A percentile compares a stretch with the other conserved stretches of the same genome.
These are phyloP conservation scores for Melanopsichium pennsylvanicum DNA, from an alignment of 1,284 basidiomycete genomes.

Conservation along the genomic window DNA sequence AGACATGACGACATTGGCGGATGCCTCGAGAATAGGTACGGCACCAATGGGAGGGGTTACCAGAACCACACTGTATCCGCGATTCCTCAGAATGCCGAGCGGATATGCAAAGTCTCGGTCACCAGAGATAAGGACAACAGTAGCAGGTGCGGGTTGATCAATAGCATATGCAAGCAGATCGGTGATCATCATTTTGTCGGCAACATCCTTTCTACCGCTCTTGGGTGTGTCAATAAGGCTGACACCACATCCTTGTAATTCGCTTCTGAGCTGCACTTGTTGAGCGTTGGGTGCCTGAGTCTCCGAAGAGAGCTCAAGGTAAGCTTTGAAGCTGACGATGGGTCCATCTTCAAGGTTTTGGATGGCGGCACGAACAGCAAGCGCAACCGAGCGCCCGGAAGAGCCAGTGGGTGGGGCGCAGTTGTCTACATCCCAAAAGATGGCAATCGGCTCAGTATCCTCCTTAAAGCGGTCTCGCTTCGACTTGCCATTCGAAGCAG, in stretches of 20 bases:
- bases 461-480: slow-evolving; percentile 33
- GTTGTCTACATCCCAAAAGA: slow-evolving; percentile 62
- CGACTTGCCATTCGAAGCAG: slow-evolving; percentile 8
- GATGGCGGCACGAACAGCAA: slow-evolving; percentile 45
- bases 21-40: slow-evolving; percentile 55
- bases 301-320: slow-evolving; percentile 54
- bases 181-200: slow-evolving; percentile 62
- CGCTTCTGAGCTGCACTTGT: slow-evolving; percentile 53
- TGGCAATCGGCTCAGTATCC: slow-evolving; percentile 40
- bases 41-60: slow-evolving; percentile 57
- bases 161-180: slow-evolving; percentile 58
- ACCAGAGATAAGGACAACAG: slow-evolving; percentile 57
- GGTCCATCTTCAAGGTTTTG: slow-evolving; percentile 42
- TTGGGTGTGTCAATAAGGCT: slow-evolving; percentile 60
- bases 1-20: slow-evolving; percentile 50
- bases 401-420: slow-evolving; percentile 57
- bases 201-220: slow-evolving; percentile 58
- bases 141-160: slow-evolving; percentile 53
- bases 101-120: slow-evolving; percentile 62
- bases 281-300: slow-evolving; percentile 36
- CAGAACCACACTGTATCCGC: slow-evolving; percentile 55
- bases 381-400: slow-evolving; percentile 50
- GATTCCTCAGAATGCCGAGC: slow-evolving; percentile 54
- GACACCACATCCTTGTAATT: slow-evolving; percentile 60
- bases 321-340: slow-evolving; percentile 60